Evolutionary conservation across 345 rosid genomes (phyloP), one percentile per base, ranked within the genome.

Genomic region (Capsella bursapastoris): DNA sequence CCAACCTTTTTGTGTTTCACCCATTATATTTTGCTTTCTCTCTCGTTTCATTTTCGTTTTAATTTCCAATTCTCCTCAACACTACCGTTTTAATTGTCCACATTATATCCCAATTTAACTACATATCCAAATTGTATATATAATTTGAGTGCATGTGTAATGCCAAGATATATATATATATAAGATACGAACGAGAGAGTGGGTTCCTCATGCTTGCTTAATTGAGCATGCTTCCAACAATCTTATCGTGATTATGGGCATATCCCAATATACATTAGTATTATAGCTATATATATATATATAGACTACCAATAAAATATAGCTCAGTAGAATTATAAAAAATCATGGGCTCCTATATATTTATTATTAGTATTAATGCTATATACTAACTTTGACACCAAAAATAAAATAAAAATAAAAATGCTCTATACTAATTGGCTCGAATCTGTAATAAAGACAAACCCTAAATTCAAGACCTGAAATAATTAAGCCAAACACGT

Each of bases 131-230:
- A n/a, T 5, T 22, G 7, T 18, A 1, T 11, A 18, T 41, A 6
- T 14, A 18, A 35, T 35, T 2, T 2, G 3, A 27, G 50, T 71
- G 49, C 50, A 25, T 25, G 10, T 58, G 13, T 22, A 48, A 25
- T 59, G n/a, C 22, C 6, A 16, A 22, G 11, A 43, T 47, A 18
- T 13, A 34, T 34, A 18, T 18, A 18, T 18, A 18, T 18, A 18
- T 18, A 18, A 18, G 18, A 49, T 14, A 56, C 29, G 31, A 52
- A 32, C 0, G 44, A 34, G 60, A 25, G 47, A 43, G 74, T 35
- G 74, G 70, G 79, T 69, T 62, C 74, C 74, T 76, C 64, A 45
- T 76, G 79, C 50, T 68, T 57, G 60, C 25, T 10, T 49, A 15
- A 38, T 4, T 25, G 55, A 70, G 52, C 75, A 25, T 76, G 69